Evolutionary conservation across 495 filamentous ascomycete species (phyloP).

Genomic region (Xylaria venustula): DNA sequence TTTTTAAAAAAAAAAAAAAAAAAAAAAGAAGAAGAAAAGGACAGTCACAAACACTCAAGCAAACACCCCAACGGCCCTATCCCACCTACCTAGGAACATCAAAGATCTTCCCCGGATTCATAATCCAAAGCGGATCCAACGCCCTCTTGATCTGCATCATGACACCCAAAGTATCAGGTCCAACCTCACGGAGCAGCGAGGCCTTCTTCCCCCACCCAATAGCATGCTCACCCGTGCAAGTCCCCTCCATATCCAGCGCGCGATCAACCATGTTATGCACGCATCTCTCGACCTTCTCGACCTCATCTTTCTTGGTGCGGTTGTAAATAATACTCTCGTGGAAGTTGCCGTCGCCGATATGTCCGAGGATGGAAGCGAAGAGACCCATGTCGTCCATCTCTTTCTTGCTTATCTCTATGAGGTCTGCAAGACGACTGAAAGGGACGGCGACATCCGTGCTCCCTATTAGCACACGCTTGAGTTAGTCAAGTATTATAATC

Average conservation of each 20-base stretch:
- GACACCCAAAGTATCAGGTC: constrained; percentile 71
- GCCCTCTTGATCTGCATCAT: constrained; percentile 84
- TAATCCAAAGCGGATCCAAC: constrained; percentile 85
- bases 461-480: no score
- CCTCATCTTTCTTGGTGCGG: constrained; percentile 61
- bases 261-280: constrained; percentile 87
- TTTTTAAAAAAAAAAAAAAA: neutral
- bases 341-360: constrained; percentile 75
- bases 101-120: constrained; percentile 92
- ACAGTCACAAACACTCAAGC: neutral
- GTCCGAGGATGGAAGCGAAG: constrained; percentile 79
- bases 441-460: constrained; percentile 89
- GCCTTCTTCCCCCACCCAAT: constrained; percentile 87
- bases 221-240: constrained; percentile 89
- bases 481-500: no score
- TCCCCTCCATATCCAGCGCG: constrained; percentile 89
- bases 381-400: constrained; percentile 82
- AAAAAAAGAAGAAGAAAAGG: neutral
- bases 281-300: constrained; percentile 69
- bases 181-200: constrained; percentile 77
- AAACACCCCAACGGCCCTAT: neutral
- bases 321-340: constrained; percentile 89
- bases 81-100: constrained; percentile 45
- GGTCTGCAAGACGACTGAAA: constrained; percentile 79
- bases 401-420: constrained; percentile 87